Evolutionary conservation across 2,329 filamentous ascomycete species (phyloP), one percentile per base, ranked within the genome.

Genomic region (Scedosporium dehoogii): DNA sequence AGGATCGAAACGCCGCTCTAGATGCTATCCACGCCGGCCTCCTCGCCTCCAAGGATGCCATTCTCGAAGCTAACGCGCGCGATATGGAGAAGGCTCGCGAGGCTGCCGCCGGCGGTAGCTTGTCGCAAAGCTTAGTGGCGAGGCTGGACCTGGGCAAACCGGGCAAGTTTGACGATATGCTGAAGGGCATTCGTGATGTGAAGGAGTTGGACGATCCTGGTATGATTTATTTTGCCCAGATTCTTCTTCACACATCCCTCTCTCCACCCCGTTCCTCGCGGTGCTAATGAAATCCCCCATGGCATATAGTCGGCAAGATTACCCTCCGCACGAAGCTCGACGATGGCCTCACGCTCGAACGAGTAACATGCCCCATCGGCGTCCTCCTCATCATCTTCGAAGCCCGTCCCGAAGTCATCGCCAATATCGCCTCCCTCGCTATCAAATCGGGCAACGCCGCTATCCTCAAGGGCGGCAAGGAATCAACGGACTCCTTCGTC

Each of bases 321-420:
- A 92, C 91, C 48, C 79, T 96, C 70, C 86, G 89, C 65, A 97
- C 92, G 55, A 84, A 87, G 63, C 83, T 99, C 10, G 94, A 97
- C 73, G 89, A 97, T 68, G 89, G 87, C 61, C 82, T 99, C 61
- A 82, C 88, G 60, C 82, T 99, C 64, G 91, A 96, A 72, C 87
- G 92, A 65, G 89, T 96, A 57, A 92, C 91, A 48, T 96, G 91
- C 72, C 94, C 94, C 5, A 97, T 99, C 68, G 94, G 94, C 64
- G 92, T 97, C n/a, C 84, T 99, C 51, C 84, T 99, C 67, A 94
- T 99, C 76, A 97, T 99, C 71, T 99, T 99, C 72, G 94, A 99
- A 77, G 94, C 94, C 42, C 89, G 94, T 6, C 94, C 94, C 6
- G 94, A 99, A 76, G 94, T 99, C 67, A 97, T 99, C 71, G 94